These are phyloP conservation scores for Zopfochytrium polystomum DNA, from an alignment of 371 early-diverging fungal genomes.

Conservation along the genomic window DNA sequence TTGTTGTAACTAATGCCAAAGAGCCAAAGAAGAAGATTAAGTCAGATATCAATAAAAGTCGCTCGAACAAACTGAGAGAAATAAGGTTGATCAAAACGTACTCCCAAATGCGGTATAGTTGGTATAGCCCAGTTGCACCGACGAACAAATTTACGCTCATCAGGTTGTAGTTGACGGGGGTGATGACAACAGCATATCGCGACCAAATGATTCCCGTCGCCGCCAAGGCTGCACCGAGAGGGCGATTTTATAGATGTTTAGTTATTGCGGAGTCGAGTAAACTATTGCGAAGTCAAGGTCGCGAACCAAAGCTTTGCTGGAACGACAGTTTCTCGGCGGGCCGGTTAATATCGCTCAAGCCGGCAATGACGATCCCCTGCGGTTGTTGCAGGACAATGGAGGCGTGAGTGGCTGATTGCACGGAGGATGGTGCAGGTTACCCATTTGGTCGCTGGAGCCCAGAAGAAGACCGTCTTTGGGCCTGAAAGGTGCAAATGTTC, in stretches of 20 bases:
- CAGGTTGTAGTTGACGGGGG: conserved; percentile 84
- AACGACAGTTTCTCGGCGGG: conserved; percentile 89
- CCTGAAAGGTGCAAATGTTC: no score
- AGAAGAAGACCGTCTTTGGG: conserved; percentile 85
- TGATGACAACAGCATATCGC: conserved; percentile 90
- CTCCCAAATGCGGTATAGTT: conserved; percentile 76
- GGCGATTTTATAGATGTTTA: no score
- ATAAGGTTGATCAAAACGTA: conserved; percentile 38
- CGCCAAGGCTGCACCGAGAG: conserved; percentile 63
- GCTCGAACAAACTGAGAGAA: neutral
- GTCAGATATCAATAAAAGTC: neutral
- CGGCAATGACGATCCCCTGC: conserved; percentile 85
- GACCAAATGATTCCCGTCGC: conserved; percentile 96
- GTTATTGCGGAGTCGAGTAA: no score
- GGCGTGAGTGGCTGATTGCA: neutral
- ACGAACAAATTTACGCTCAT: conserved; percentile 91
- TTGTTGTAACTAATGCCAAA: no score
- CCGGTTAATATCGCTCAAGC: conserved; percentile 83
- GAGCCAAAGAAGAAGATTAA: conserved; percentile 31
- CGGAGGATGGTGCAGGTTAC: conserved; percentile 33
- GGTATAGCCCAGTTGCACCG: conserved; percentile 81
- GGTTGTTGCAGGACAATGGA: neutral
- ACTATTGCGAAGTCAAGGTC: neutral
- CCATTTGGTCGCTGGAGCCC: conserved; percentile 90
- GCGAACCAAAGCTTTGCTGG: conserved; percentile 65